Base-by-base conservation (phyloP, 192 early-diverging fungal genomes). In the Coemansia sp. region DNA sequence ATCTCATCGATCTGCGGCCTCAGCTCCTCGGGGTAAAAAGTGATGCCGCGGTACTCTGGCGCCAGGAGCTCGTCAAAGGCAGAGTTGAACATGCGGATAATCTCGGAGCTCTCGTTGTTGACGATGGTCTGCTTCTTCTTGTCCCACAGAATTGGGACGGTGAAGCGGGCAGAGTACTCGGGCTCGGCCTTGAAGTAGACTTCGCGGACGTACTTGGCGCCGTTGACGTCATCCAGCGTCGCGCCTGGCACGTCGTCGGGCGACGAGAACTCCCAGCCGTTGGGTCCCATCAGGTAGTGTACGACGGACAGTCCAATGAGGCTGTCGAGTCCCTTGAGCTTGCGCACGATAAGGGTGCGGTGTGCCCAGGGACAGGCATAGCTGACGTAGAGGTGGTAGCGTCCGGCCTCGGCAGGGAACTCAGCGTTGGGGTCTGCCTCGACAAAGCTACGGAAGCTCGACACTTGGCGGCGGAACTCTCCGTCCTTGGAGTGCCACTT, bases 81-180 rank as follows among this genome's bases (percentile, higher is more conserved):
- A 3, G 88, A 85, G 88, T 99, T 97, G 69, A 99, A 85, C 82
- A 97, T 95, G 27, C 95, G 89, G 62, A 99, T 98, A 57, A 99
- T 97, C 74, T 99, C 97, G 7, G 92, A 92, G 69, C 88, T 90
- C 84, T 99, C 97, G 82, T 99, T 99, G 90, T 95, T 99, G 18
- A 94, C 92, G 62, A 99, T 98, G 29, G 95, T 99, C 46, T 89
- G 58, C 33, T 81, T 80, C 82, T 97, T 94, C 87, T 93, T 98
- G 84, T 99, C 97, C 96, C 95, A 98, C 27, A 99, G 89, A 46
- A 98, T 89, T 22, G 97, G 97, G 3, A 99, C 97, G 2, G 97
- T 99, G 78, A 92, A 92, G 24, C 91, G 88, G 27, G 76, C 78
- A 3, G 70, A 53, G 67, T 95, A 95, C 62, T 93, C 83, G 16